Evolutionary conservation across 1,284 basidiomycete species (phyloP).

Genomic region (Cutaneotrichosporon cutaneum): DNA sequence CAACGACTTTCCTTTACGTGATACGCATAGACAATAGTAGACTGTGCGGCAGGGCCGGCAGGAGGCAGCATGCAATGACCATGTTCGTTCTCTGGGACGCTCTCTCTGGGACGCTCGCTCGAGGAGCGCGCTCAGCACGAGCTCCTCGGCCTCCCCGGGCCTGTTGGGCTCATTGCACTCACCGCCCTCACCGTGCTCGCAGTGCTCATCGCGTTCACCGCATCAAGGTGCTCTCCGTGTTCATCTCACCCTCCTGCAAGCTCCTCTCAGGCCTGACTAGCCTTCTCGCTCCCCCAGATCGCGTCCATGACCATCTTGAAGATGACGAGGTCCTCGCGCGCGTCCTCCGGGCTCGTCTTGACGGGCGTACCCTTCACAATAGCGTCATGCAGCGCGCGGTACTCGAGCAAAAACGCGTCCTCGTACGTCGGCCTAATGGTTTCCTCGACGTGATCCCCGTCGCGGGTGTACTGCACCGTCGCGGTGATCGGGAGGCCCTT

Average conservation of each 20-base stretch:
- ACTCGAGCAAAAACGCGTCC: constrained; percentile 53
- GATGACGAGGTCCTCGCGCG: constrained; percentile 43
- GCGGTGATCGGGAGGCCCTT: constrained; percentile 53
- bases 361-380: constrained; percentile 37
- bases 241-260: too few relatives aligned
- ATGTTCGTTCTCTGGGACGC: neutral
- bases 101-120: too few relatives aligned
- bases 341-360: constrained; percentile 42
- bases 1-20: neutral
- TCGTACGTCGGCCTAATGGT: constrained; percentile 50
- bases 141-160: too few relatives aligned
- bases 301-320: constrained; percentile 49
- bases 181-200: too few relatives aligned
- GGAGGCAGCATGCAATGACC: neutral
- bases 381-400: constrained; percentile 40
- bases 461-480: constrained; percentile 38
- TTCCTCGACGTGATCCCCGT: constrained; percentile 43
- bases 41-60: neutral
- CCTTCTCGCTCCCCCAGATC: neutral
- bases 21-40: neutral
- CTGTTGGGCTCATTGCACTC: too few relatives aligned
- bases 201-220: too few relatives aligned
- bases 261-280: too few relatives aligned
- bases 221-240: too few relatives aligned
- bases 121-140: too few relatives aligned